phyloP scores from a whole-genome alignment of 768 basidiomycete genomes.

The Botryobasidium botryosum region DNA sequence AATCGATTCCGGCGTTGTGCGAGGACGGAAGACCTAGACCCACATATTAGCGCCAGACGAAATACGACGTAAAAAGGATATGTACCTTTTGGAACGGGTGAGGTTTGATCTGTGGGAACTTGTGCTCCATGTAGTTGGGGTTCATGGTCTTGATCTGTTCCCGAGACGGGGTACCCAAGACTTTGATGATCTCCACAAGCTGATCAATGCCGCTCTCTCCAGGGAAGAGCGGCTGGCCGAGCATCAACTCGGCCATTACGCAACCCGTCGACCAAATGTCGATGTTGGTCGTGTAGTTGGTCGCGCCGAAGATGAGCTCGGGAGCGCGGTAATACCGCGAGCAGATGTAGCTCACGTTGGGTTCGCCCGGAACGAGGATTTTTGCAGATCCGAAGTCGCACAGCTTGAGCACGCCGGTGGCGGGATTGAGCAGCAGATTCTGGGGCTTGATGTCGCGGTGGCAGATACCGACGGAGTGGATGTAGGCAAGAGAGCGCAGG shows the following conservation, averaged over 20 bases:
- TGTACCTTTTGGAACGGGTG: slow-evolving; percentile 97
- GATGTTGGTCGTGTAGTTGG: slow-evolving; percentile 99
- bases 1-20: slow-evolving; percentile 91
- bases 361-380: slow-evolving; percentile 93
- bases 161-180: slow-evolving; percentile 91
- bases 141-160: slow-evolving; percentile 99
- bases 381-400: slow-evolving; percentile 99
- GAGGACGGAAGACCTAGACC: slow-evolving; percentile 84
- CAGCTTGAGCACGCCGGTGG: slow-evolving; percentile 89
- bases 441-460: slow-evolving; percentile 99
- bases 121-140: slow-evolving; percentile 99
- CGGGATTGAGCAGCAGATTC: slow-evolving; percentile 92
- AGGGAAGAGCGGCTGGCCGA: slow-evolving; percentile 96
- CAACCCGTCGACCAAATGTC: slow-evolving; percentile 99
- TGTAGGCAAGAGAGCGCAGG: slow-evolving; percentile 93
- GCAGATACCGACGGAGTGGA: slow-evolving; percentile 98
- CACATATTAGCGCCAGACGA: not conserved
- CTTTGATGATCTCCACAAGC: slow-evolving; percentile 99
- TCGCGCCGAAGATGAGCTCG: slow-evolving; percentile 97
- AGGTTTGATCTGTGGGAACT: slow-evolving; percentile 99
- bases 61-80: not conserved
- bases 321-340: slow-evolving; percentile 98
- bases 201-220: slow-evolving; percentile 99
- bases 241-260: slow-evolving; percentile 99
- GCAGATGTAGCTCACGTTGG: slow-evolving; percentile 99